Base-by-base conservation (phyloP, 352 stramenopile species). In the Phytophthora tubulina region DNA sequence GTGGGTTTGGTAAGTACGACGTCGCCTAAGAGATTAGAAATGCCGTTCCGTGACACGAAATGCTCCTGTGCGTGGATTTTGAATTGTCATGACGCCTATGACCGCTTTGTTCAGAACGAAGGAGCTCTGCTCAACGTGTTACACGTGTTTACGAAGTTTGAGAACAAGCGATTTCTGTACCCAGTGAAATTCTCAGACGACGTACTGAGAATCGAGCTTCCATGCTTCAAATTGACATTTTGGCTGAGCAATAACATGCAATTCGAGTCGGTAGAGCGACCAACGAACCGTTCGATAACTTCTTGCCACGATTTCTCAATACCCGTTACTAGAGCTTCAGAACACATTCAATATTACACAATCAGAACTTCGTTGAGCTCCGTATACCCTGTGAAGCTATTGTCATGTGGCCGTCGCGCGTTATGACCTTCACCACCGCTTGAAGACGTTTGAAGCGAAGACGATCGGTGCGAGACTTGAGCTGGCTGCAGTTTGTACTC, bases 221-320 rank as follows among this genome's bases (percentile, higher is more conserved):
- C 82, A 2, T 66, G 84, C 0, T 90, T 78, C 17, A 74, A 76
- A 0, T 46, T 87, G 33, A 79, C 50, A 1, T 87, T 91, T 67
- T 21, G 31, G 2, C 31, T 84, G 4, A 65, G 80, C 13, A 27
- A 27, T 6, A 35, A 32, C 4, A 59, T 58, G 58, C 38, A 73
- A 3, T 52, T 89, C 0, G 52, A 56, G 8, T 89, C 79, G 1
- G 36, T 66, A 8, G 72, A 86, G 30, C 75, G 85, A n/a, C 27
- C 4, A 53, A 55, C 4, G 79, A 89, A 59, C 78, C 85, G 31
- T 76, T 89, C 4, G 65, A 69, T 17, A 78, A 82, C 6, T 76
- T 79, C 15, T 57, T 89, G 4, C 72, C 69, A 8, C 65, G 75
- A 2, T 88, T 88, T 44, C 38, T 3, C 78, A 66, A 2, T 89